Evolutionary conservation across 768 basidiomycete species (phyloP), one percentile per base, ranked within the genome.

Genomic region (Dictyophora rubrovolvata): DNA sequence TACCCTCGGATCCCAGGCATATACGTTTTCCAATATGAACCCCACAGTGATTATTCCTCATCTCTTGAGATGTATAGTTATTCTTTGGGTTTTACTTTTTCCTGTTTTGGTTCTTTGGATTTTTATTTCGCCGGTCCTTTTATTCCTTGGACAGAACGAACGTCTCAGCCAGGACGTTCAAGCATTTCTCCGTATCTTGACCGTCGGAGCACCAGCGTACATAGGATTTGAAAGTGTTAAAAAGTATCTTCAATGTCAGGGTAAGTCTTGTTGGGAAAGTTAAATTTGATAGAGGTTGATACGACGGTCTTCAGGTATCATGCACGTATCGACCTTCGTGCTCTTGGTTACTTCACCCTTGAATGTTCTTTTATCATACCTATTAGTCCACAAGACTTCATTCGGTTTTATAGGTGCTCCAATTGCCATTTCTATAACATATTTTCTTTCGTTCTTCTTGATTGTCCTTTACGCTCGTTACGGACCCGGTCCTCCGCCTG

Each of bases 221-320:
- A 81, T 87, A 64, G 85, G 80, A 1, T 87, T 87, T 59, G 86
- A 89, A 68, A 83, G 80, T 59, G 72, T 88, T 64, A 89, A 89
- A 69, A 89, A 86, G 69, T 89, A 87, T 68, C 68, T 89, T 22
- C 87, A 88, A 65, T 87, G 86, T 60, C 86, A 89, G 74, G 87
- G 85, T 84, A 59, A 62, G 74, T 59, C 47, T 28, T 28, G 4
- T 28, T 7, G 28, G 28, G 7, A 28, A 28, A 28, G 28, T 2
- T 48, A 11, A n/a, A 18, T 50, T 22, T 42, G 14, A 49, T 55
- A 23, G 28, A 14, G 10, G 16, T 5, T 12, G 42, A 14, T 4
- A 42, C 42, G 10, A 20, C 3, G 23, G 42, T 12, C 23, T 53
- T 16, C 53, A 89, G 87, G 86, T 8, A 88, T 90, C 60, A 86